Evolutionary conservation across 2,329 filamentous ascomycete species (phyloP), one percentile per base, ranked within the genome.

Genomic region (Penicillium glabrum): DNA sequence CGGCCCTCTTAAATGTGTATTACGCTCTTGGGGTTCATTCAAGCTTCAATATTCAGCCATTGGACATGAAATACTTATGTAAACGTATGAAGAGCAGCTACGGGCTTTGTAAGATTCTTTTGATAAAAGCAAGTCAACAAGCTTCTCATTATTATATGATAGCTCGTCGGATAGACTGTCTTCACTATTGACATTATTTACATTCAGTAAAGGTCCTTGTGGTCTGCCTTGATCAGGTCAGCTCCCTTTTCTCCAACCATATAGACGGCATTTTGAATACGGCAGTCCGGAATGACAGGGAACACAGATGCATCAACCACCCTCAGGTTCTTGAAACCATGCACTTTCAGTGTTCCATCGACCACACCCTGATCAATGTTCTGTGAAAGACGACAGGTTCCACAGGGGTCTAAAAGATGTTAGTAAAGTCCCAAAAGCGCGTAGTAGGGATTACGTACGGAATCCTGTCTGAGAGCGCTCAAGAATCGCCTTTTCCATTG

Each of bases 231-330:
- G 14, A 49, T 49, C 14, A 39, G 31, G 5, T 49, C 46, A 5
- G 31, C 46, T 3, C 46, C 53, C 50, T 54, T 59, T 39, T 59
- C 53, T 16, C 50, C 57, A 16, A 54, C 46, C 57, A 59, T 56
- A 10, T 56, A 86, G 2, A 86, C 83, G 1, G 80, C 75, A 53
- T 83, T 85, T 65, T 85, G 83, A 48, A 84, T 84, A 4, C 82
- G 77, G 74, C 82, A 74, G 77, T 82, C 51, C 69, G 81, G 67
- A 78, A 83, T 65, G 11, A 84, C 74, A 0, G 83, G 83, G 10
- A 85, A 79, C 21, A 84, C 69, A 0, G 79, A 83, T 1, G 83
- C 82, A 65, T 85, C 83, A 45, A 80, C 77, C 16, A 85, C 77
- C 3, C 82, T 76, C 1, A 85, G 73, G 14, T 76, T 79, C 48